Evolutionary conservation across 208 protist species (phyloP).

Genomic region (Leishmania arabica): DNA sequence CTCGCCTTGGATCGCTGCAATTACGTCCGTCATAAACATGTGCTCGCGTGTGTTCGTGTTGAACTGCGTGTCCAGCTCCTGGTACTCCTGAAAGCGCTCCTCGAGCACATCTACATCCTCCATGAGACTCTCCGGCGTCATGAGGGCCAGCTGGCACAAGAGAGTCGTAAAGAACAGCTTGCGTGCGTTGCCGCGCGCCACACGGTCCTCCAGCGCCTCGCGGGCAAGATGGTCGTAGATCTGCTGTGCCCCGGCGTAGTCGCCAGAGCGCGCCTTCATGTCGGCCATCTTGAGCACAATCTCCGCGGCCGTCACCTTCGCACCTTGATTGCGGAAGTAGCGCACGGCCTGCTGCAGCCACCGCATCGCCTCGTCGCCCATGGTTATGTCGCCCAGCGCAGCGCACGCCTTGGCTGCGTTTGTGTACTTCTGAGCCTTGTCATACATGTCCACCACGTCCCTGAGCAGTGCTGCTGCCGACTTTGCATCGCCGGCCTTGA

Average conservation of each 20-base stretch:
- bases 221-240: slow-evolving; percentile 79
- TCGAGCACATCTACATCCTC: slow-evolving; percentile 67
- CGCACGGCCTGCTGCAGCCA: slow-evolving; percentile 70
- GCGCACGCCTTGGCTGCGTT: slow-evolving; percentile 77
- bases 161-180: slow-evolving; percentile 87
- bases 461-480: slow-evolving; percentile 39
- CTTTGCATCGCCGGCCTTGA: slow-evolving; percentile 52
- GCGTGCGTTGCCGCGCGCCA: slow-evolving; percentile 61
- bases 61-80: slow-evolving; percentile 89
- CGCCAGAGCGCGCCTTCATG: slow-evolving; percentile 56
- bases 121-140: slow-evolving; percentile 57
- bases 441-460: slow-evolving; percentile 63
- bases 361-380: slow-evolving; percentile 55
- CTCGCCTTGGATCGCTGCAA: slow-evolving; percentile 74
- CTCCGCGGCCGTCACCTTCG: slow-evolving; percentile 69
- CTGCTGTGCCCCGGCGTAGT: slow-evolving; percentile 64
- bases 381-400: slow-evolving; percentile 61
- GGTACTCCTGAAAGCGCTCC: slow-evolving; percentile 83
- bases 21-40: slow-evolving; percentile 82
- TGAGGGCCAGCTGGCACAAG: slow-evolving; percentile 70
- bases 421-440: slow-evolving; percentile 58
- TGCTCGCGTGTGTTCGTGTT: slow-evolving; percentile 82
- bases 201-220: slow-evolving; percentile 75
- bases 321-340: slow-evolving; percentile 72
- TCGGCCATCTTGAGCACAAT: slow-evolving; percentile 79